Evolutionary conservation across 2,329 filamentous ascomycete species (phyloP), one percentile per base, ranked within the genome.

Genomic region (Helotiales sp.): DNA sequence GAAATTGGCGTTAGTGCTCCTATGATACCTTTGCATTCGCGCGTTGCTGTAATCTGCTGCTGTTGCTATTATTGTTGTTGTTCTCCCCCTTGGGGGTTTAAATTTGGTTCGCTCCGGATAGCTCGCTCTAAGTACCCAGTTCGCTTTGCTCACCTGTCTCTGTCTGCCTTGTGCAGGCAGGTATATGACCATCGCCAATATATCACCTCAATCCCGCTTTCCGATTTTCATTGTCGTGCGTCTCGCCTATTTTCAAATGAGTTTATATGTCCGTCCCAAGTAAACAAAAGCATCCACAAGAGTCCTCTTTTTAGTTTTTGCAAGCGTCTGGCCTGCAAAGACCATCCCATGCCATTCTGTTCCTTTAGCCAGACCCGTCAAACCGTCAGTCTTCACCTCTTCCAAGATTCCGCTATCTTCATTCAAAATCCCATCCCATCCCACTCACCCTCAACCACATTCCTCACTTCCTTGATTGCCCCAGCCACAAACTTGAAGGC

Each of bases 11-110:
- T 63, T 68, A 58, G 50, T 65, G 63, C 69, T 24, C 24, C 45
- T 63, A 63, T 66, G 64, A 66, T 66, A 66, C 64, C 65, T 58
- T 64, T 67, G 65, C 61, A 67, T 67, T 30, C 28, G 11, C 47
- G 58, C 43, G 32, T 34, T 50, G 52, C 20, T 58, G 49, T 47
- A 58, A 13, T 50, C 7, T 20, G 40, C 17, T 58, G 40, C 45
- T 22, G n/a, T 50, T 15, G 7, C 28, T 50, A 11, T 20, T 52
- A 32, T 34, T 57, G n/a, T 60, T 60, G 3, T 47, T 45, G 10
- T 59, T 10, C 22, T n/a, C 20, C 55, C 34, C 11, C 13, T 6
- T 17, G 37, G 8, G 55, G 34, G 13, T 30, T 34, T 37, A 30
- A 22, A 37, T 45, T 60, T 15, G 11, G 22, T 59, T 43, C 34